phyloP scores from a whole-genome alignment of 192 early-diverging fungal species.

The Linnemannia schmuckeri region DNA sequence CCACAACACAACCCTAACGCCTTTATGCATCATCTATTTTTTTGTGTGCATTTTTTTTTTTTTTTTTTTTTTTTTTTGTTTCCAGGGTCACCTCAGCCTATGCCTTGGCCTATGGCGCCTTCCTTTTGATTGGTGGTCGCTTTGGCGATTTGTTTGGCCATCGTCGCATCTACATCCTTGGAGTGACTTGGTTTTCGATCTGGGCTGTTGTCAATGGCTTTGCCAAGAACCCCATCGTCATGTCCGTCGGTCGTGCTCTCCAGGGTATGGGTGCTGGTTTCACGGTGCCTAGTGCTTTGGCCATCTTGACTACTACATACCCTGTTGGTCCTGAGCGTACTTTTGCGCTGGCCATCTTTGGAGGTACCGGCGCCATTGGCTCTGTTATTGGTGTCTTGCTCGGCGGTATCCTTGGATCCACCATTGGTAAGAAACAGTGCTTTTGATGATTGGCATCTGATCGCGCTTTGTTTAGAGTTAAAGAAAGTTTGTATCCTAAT shows the following conservation, averaged over 20 bases:
- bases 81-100: slow-evolving; percentile 37
- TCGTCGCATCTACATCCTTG: slow-evolving; percentile 32
- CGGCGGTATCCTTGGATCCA: slow-evolving; percentile 42
- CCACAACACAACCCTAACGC: not conserved
- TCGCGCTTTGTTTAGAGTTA: not conserved
- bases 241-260: slow-evolving; percentile 44
- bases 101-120: slow-evolving; percentile 51
- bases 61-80: not conserved
- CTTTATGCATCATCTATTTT: not conserved
- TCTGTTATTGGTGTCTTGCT: slow-evolving; percentile 46
- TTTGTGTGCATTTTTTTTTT: not conserved
- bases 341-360: slow-evolving; percentile 33
- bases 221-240: slow-evolving; percentile 35
- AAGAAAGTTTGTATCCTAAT: not conserved
- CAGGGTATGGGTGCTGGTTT: slow-evolving; percentile 52
- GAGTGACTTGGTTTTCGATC: slow-evolving; percentile 37
- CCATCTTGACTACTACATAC: slow-evolving; percentile 40
- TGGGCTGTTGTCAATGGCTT: slow-evolving; percentile 41
- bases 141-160: slow-evolving; percentile 53
- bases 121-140: slow-evolving; percentile 41
- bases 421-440: slow-evolving; percentile 20
- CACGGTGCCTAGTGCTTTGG: slow-evolving; percentile 50
- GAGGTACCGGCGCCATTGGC: slow-evolving; percentile 37
- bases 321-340: slow-evolving; percentile 30
- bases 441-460: not conserved